Base-by-base conservation (phyloP, 2,329 filamentous ascomycete genomes). In the Botrytis tulipae region DNA sequence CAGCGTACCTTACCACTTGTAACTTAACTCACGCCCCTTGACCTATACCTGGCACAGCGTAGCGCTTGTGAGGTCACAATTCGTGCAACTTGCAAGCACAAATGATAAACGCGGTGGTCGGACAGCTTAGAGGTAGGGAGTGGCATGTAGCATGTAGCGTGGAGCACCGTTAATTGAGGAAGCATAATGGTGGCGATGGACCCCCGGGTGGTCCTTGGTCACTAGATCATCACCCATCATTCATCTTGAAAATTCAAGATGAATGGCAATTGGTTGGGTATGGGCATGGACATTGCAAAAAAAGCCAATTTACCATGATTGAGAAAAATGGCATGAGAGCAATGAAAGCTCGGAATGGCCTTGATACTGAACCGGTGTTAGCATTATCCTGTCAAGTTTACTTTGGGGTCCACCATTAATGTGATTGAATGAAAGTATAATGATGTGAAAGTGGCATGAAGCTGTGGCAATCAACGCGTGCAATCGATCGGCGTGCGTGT, bases 221-320 rank as follows among this genome's bases (percentile, higher is more conserved):
- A 72, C 54, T 60, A 48, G 57, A 60, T 60, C 40, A 72, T 32
- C 9, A 32, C 7, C 5, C 22, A n/a, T 51, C 46, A 48, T 12
- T n/a, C 48, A n/a, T 51, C 48, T 51, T 60, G 62, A 68, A 37
- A 37, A 63, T 59, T 25, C 40, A 59, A 60, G 16, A 63, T 48
- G n/a, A n/a, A 60, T 70, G 60, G 46, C 48, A n/a, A n/a, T 54
- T 54, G 48, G 48, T 54, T 71, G 70, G 70, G 54, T 35, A 71
- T 63, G 20, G n/a, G 18, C 20, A 71, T 69, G n/a, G 40, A 20
- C 40, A 70, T 65, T 48, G 40, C 59, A 37, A 69, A 72, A 29
- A 61, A 25, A 70, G 70, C 20, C 54, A 65, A 63, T 71, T 70
- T 70, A 70, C 67, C 67, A 70, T 29, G 44, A 70, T 61, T 60